These are phyloP conservation scores for Calonectria hawksworthii DNA, from an alignment of 2,329 filamentous ascomycete genomes.

Conservation along the genomic window DNA sequence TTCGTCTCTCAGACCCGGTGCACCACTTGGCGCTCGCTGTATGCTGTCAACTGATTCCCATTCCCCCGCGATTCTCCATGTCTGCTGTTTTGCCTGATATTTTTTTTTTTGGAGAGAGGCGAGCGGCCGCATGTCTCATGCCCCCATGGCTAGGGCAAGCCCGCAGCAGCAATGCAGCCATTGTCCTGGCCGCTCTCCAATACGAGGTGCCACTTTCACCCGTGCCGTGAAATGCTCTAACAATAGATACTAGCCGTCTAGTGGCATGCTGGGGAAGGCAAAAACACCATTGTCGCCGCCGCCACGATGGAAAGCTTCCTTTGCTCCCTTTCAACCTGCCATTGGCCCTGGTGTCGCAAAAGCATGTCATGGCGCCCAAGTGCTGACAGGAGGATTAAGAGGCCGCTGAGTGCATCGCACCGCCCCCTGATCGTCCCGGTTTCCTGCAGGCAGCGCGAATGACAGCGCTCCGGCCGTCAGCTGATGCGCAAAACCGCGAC, in stretches of 20 bases:
- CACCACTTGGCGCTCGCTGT: not conserved
- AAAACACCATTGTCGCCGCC: not conserved
- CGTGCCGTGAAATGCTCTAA: conserved; percentile 6
- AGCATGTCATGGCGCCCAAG: not conserved
- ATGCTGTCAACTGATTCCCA: not conserved
- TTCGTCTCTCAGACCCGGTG: not conserved
- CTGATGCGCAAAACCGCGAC: not conserved
- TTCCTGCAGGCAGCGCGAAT: not conserved
- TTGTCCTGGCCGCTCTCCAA: not conserved
- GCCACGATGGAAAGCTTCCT: not conserved
- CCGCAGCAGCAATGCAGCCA: not conserved
- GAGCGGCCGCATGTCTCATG: not conserved
- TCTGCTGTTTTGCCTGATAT: not conserved
- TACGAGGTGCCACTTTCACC: conserved; percentile 16
- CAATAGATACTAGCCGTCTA: conserved; percentile 4
- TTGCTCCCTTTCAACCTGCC: not conserved
- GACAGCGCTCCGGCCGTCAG: not conserved
- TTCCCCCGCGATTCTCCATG: not conserved
- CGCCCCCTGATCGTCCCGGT: conserved; percentile 8
- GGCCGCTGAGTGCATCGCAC: not conserved
- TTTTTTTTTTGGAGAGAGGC: not conserved
- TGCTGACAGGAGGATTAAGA: conserved; percentile 15
- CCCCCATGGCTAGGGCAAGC: not conserved
- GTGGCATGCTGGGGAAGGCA: not conserved
- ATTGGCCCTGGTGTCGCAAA: not conserved